Base-by-base conservation (phyloP, 257 asterid species). In the Knoxia roxburghii region DNA sequence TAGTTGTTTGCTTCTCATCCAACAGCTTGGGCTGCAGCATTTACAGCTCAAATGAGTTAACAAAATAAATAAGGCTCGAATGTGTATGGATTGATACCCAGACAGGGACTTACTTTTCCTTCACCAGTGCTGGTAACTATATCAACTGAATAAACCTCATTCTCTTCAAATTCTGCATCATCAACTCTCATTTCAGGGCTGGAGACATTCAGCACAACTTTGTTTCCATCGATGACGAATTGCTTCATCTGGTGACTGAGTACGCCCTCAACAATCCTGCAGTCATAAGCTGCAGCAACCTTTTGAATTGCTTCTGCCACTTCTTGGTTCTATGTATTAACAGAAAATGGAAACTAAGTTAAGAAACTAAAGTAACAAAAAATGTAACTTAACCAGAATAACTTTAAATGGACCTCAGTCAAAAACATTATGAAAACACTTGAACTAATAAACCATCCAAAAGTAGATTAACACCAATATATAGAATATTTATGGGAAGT, bases 1-100 rank as follows among this genome's bases (percentile, higher is more conserved):
- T 83, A 6, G 98, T 91, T 39, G 98, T 91, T 72, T 91, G 98
- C 72, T 89, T 91, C 90, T 91, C 98, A 76, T 91, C 96, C 77
- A 91, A 75, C 75, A 87, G 70, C 81, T 84, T 90, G 7, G 97
- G 97, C 97, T 90, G 85, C 80, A 79, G 62, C 17, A 37, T 50
- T 80, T 85, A 20, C 87, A 90, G 89, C 84, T 30, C 53, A 80
- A 81, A 77, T 57, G 46, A 75, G 70, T 43, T 13, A 48, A n/a
- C 43, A 65, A 40, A 7, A 23, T 39, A 5, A 21, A 18, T 50
- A 56, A 43, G 32, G 45, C 10, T 4, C 1, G 52, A 63, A 61
- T 43, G 27, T 63, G 30, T 23, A 49, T 33, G 43, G 10, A 70
- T 35, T 5, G 20, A 60, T 18, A 61, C 13, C 30, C 18, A 45